Evolutionary conservation across 352 stramenopile species (phyloP), one percentile per base, ranked within the genome.

Genomic region (Phytophthora colocasiae): DNA sequence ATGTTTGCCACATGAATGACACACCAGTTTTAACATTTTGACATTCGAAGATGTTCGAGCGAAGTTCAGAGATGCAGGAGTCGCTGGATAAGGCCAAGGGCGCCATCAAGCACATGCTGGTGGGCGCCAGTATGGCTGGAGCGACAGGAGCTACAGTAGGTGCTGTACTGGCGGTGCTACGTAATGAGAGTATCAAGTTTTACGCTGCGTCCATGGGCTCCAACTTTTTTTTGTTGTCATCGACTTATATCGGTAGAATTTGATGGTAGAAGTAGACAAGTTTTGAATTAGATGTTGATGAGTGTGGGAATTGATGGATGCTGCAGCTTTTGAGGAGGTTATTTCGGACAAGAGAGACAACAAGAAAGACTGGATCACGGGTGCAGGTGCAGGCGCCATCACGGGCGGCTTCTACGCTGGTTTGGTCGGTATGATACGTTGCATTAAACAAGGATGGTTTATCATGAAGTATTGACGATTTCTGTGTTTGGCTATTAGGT

Each of bases 151-250:
- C 83, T 2, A 73, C 74, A 5, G 80, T 76, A 58, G 88, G 88
- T 26, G 82, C 72, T 6, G 73, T 78, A 24, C 71, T 96, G 17
- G 88, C 88, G 2, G 77, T 79, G 19, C 47, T 92, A 27, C 84
- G 88, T 41, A 90, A 92, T 38, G 82, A 96, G 39, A 93, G 80
- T 52, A 73, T 92, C 50, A 79, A 76, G 58, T 96, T 96, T 52
- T 96, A 93, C 63, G 69, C 88, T 15, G 82, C 88, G 10, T 92
- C 86, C 22, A 92, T 96, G 81, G 86, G 84, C 6, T 83, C 86
- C 65, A 96, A 94, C 66, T 94, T 96, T 45, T 93, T 93, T 61
- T 58, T 96, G 41, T 53, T 93, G 6, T 89, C 83, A 2, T 86
- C 86, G n/a, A 93, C 88, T n/a, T 96, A 91, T 65, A 92, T 94